phyloP scores from a whole-genome alignment of 768 basidiomycete genomes.

The Boletus pseudopeckii region DNA sequence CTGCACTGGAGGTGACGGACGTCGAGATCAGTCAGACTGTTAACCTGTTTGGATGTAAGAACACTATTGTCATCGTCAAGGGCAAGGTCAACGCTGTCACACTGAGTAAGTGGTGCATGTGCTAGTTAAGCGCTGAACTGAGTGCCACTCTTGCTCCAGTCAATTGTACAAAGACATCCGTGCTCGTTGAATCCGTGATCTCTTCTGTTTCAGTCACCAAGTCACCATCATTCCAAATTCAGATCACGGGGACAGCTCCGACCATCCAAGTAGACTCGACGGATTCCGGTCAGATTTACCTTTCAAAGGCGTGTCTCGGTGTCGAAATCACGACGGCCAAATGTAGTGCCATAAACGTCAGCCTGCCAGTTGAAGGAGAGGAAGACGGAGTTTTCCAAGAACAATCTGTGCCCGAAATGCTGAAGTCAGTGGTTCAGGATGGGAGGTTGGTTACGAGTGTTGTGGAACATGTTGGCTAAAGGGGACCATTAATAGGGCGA shows the following conservation, averaged over 20 bases:
- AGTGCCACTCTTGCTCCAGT: conserved; percentile 43
- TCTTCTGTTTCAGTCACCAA: conserved; percentile 84
- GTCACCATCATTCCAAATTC: conserved; percentile 90
- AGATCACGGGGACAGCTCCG: conserved; percentile 86
- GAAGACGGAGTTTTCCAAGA: conserved; percentile 93
- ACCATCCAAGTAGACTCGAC: conserved; percentile 94
- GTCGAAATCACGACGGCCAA: conserved; percentile 93
- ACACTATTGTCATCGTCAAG: conserved; percentile 73
- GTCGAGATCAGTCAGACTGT: conserved; percentile 78
- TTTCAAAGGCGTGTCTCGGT: conserved; percentile 76
- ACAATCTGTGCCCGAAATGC: conserved; percentile 91
- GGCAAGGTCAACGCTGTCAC: conserved; percentile 96
- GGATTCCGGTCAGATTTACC: conserved; percentile 92
- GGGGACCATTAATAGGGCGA: not conserved
- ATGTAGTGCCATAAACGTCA: conserved; percentile 90
- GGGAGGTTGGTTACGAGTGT: conserved; percentile 87
- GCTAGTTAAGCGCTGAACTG: not conserved
- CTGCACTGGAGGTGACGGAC: conserved; percentile 66
- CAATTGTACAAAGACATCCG: conserved; percentile 81
- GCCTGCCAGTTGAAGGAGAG: conserved; percentile 78
- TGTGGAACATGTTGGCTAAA: conserved; percentile 77
- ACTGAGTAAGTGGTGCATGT: conserved; percentile 50
- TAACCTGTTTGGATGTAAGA: conserved; percentile 90
- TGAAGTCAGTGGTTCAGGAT: conserved; percentile 74
- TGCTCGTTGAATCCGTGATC: conserved; percentile 91